phyloP scores from a whole-genome alignment of 2,329 filamentous ascomycete species.

The Dactylellina sp. region DNA sequence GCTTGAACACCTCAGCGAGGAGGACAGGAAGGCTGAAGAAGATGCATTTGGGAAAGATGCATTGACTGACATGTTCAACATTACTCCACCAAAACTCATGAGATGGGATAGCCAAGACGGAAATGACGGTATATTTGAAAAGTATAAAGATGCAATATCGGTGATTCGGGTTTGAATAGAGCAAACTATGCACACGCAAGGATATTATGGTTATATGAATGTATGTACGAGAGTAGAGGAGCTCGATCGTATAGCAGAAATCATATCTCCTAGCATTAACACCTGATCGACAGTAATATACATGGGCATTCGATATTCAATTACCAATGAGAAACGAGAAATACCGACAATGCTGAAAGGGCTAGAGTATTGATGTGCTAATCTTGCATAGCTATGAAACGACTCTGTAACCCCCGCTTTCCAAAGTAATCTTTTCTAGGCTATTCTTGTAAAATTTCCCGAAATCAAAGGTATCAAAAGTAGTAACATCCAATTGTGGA shows the following conservation, averaged over 20 bases:
- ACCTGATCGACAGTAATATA: no score
- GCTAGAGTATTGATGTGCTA: no score
- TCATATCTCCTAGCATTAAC: no score
- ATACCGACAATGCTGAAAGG: no score
- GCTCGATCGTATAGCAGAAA: no score
- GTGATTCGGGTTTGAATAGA: neutral
- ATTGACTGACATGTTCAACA: slow-evolving; percentile 26
- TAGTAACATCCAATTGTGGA: neutral
- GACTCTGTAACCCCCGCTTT: slow-evolving; percentile 7
- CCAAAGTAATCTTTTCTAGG: slow-evolving; percentile 27
- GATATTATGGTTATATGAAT: no score
- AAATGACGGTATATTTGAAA: slow-evolving; percentile 13
- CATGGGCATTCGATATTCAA: no score
- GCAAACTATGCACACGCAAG: neutral
- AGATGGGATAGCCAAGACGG: slow-evolving; percentile 15
- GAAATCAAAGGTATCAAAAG: slow-evolving; percentile 41
- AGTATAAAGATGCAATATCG: slow-evolving; percentile 15
- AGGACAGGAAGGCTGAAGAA: slow-evolving; percentile 30
- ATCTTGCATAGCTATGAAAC: neutral
- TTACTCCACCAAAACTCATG: slow-evolving; percentile 23
- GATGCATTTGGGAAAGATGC: slow-evolving; percentile 27
- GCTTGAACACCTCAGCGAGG: slow-evolving; percentile 38
- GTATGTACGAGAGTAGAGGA: no score
- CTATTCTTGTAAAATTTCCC: slow-evolving; percentile 24
- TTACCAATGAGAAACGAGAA: no score